Percentiles rank a stretch among this genome's conserved stretches.
phyloP scores from a whole-genome alignment of 345 rosid species.

The Psidium friedrichsthalianum region DNA sequence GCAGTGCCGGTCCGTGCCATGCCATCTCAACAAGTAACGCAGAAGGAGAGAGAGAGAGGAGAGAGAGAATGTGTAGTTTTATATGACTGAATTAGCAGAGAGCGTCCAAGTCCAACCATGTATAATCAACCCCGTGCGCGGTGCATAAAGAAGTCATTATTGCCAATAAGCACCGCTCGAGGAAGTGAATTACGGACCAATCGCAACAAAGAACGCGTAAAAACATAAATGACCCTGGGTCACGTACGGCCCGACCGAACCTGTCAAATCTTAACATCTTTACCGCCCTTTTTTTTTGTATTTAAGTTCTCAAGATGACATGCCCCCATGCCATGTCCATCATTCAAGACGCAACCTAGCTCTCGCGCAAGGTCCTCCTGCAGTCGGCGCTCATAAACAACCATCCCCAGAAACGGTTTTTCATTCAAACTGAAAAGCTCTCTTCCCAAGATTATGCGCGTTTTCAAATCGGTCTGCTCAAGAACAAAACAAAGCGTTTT shows the following conservation, averaged over 20 bases:
- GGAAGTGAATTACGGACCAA: not conserved
- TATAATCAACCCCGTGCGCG: not conserved
- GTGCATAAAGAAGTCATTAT: not conserved
- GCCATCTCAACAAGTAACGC: not conserved
- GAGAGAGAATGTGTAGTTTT: not conserved
- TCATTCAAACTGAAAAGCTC: not conserved
- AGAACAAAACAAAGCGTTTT: not conserved
- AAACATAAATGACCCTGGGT: not conserved
- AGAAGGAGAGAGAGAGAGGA: not conserved
- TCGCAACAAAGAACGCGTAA: not conserved
- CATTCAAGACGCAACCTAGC: not conserved
- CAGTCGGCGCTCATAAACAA: not conserved
- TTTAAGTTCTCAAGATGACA: not conserved
- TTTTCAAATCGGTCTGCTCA: not conserved
- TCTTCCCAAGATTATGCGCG: not conserved
- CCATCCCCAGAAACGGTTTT: not conserved
- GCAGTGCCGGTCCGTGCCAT: not conserved
- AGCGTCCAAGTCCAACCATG: not conserved
- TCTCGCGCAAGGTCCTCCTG: not conserved
- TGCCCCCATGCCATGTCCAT: not conserved
- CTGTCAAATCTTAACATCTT: not conserved
- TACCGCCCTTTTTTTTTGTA: not conserved
- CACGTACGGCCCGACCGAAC: not conserved
- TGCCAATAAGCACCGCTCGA: not conserved
- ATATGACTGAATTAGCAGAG: not conserved